phyloP scores from a whole-genome alignment of 2,329 filamentous ascomycete genomes.

The Beauveria medogensis region DNA sequence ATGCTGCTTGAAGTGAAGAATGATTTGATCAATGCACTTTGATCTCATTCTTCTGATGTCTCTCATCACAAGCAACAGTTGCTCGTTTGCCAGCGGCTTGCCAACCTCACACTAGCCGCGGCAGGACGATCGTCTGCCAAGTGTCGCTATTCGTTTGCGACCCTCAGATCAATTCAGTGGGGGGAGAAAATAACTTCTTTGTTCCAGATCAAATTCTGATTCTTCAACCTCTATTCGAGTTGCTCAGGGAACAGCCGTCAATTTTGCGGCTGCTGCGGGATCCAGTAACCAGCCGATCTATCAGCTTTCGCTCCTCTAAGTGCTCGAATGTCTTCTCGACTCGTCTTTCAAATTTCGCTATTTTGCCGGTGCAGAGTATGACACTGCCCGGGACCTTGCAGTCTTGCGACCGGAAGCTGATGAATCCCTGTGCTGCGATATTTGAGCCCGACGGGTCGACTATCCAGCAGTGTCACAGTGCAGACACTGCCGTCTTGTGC shows the following conservation, averaged over 20 bases:
- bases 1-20: background rate
- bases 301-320: background rate
- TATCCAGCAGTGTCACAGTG: background rate
- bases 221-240: background rate
- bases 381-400: background rate
- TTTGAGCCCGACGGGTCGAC: background rate
- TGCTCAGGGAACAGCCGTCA: background rate
- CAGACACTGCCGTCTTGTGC: background rate
- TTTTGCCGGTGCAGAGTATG: background rate
- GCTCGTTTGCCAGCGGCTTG: background rate
- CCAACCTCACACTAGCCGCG: background rate
- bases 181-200: too few species aligned
- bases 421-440: slow-evolving; percentile 4
- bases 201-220: background rate
- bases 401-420: background rate
- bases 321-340: background rate
- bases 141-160: slow-evolving; percentile 6
- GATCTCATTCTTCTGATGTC: background rate
- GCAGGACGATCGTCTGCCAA: background rate
- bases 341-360: background rate
- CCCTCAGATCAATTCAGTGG: background rate
- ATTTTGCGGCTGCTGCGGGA: background rate
- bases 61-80: background rate
- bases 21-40: background rate
- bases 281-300: too few species aligned